Evolutionary conservation across 1,284 basidiomycete species (phyloP).

Genomic region (Cronartium quercuum): DNA sequence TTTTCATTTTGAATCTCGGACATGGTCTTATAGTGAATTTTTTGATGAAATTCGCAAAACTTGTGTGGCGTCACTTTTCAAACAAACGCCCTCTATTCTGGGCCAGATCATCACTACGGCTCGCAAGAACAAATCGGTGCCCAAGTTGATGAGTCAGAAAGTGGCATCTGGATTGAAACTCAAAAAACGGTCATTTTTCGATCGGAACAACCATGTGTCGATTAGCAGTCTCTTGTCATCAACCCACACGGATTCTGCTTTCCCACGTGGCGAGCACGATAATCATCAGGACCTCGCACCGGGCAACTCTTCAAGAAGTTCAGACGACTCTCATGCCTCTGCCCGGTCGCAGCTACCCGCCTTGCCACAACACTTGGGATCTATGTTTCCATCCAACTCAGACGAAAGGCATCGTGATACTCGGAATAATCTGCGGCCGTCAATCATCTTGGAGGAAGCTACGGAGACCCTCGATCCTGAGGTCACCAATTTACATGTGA

Average conservation of each 20-base stretch:
- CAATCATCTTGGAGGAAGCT: not conserved
- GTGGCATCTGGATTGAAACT: conserved; percentile 39
- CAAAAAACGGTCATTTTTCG: conserved; percentile 32
- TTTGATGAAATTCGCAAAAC: conserved; percentile 39
- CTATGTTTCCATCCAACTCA: not conserved
- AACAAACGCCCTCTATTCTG: conserved; percentile 37
- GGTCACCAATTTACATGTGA: no score
- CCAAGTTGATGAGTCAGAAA: conserved; percentile 34
- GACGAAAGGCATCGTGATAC: not conserved
- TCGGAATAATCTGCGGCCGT: not conserved
- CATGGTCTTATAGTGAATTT: conserved; percentile 39
- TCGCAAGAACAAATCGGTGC: conserved; percentile 37
- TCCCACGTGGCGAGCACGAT: not conserved
- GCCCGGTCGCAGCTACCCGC: not conserved
- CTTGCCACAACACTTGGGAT: not conserved
- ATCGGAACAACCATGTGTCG: not conserved
- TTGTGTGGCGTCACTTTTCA: conserved; percentile 38
- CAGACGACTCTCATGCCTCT: not conserved
- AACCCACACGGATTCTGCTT: not conserved
- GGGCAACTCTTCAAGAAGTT: not conserved
- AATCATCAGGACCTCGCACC: no score
- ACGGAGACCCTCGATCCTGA: not conserved
- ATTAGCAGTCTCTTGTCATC: not conserved
- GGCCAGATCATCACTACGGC: conserved; percentile 39
- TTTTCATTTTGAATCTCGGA: conserved; percentile 39